Percentiles rank a stretch among this genome's conserved stretches.
Evolutionary conservation across 345 rosid species (phyloP).

Genomic region (Lepidium aucheri): DNA sequence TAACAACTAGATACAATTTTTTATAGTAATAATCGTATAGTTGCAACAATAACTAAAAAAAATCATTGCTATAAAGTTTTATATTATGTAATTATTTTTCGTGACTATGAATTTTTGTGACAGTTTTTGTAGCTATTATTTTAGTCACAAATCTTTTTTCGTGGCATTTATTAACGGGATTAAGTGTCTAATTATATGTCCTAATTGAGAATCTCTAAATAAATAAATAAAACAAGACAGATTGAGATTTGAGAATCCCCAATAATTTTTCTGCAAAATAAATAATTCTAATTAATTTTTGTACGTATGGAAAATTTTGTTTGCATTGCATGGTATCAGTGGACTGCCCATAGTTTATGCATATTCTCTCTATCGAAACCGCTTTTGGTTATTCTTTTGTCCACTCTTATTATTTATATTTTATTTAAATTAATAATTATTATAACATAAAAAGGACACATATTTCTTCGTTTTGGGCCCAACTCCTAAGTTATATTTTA

Average conservation of each 20-base stretch:
- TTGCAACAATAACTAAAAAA: no score
- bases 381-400: slow-evolving; percentile 7
- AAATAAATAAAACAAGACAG: not conserved
- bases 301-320: slow-evolving; percentile 26
- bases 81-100: no score
- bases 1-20: no score
- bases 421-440: not conserved
- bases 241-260: slow-evolving; percentile 13
- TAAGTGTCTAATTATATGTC: not conserved
- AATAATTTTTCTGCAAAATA: not conserved
- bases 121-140: no score
- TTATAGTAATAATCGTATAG: no score
- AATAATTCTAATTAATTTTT: not conserved
- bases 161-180: no score
- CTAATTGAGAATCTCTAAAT: not conserved
- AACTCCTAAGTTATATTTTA: not conserved
- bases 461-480: slow-evolving; percentile 23
- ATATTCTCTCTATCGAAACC: slow-evolving; percentile 23
- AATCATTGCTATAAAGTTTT: no score
- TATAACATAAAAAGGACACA: not conserved
- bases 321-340: slow-evolving; percentile 32
- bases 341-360: slow-evolving; percentile 27
- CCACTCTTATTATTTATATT: not conserved
- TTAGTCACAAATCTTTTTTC: no score
- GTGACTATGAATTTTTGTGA: no score